Evolutionary conservation across 2,329 filamentous ascomycete genomes (phyloP).

Genomic region (Rosellinia necatrix): DNA sequence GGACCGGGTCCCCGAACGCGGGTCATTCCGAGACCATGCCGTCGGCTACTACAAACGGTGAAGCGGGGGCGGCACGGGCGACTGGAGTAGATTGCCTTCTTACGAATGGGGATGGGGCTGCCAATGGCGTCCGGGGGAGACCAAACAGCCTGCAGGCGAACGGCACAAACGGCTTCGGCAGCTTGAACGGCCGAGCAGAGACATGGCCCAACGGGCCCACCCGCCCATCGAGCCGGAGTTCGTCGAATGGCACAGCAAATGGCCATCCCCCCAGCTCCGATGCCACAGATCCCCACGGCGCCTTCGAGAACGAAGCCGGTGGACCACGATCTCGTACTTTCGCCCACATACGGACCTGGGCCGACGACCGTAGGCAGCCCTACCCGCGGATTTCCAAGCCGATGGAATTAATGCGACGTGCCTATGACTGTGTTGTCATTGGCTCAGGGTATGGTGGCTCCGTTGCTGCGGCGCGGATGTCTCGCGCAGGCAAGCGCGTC

Average conservation of each 20-base stretch:
- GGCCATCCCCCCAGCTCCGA: conserved; percentile 28
- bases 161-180: conserved; percentile 3
- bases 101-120: conserved; percentile 19
- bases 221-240: conserved; percentile 27
- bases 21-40: conserved; percentile 33
- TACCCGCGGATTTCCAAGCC: conserved; percentile 61
- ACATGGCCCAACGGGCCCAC: conserved; percentile 30
- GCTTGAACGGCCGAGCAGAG: conserved; percentile 15
- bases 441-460: conserved; percentile 72
- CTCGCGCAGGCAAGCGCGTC: conserved; percentile 62
- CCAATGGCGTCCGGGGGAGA: conserved; percentile 28
- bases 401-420: conserved; percentile 59
- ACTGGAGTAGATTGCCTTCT: conserved; percentile 22
- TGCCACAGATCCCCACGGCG: conserved; percentile 36
- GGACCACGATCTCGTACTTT: conserved; percentile 42
- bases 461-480: conserved; percentile 68
- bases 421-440: conserved; percentile 70
- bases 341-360: conserved; percentile 39
- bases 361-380: conserved; percentile 41
- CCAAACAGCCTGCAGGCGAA: conserved; percentile 16
- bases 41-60: conserved; percentile 20
- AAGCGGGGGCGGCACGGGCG: conserved; percentile 15
- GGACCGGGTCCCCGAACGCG: conserved; percentile 11
- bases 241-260: conserved; percentile 22
- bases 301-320: conserved; percentile 42